These are phyloP conservation scores for Schizophyllum commune DNA, from an alignment of 1,284 basidiomycete genomes.

Conservation along the genomic window DNA sequence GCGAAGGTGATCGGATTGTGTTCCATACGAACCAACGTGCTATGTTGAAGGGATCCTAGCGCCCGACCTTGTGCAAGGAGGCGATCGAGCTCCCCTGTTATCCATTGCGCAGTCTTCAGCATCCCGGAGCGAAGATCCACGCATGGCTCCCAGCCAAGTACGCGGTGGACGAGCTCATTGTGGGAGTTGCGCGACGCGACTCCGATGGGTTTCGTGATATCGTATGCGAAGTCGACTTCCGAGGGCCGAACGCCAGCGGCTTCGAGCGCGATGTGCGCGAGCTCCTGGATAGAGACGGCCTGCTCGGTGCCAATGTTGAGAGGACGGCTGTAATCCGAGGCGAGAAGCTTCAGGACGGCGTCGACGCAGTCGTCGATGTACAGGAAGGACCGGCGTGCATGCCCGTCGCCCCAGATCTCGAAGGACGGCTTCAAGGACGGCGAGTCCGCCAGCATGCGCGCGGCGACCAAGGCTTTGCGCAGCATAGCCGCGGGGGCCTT, in stretches of 20 bases:
- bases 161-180: constrained; percentile 28
- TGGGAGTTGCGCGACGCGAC: constrained; percentile 47
- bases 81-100: constrained; percentile 27
- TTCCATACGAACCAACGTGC: constrained; percentile 19
- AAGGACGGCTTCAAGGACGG: constrained; percentile 16
- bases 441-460: constrained; percentile 14
- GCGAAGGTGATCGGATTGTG: constrained; percentile 31
- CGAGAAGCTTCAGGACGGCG: constrained; percentile 36
- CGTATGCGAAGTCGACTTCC: constrained; percentile 22
- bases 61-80: not conserved
- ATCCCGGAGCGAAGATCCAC: constrained; percentile 38
- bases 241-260: constrained; percentile 23
- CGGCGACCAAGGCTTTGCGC: constrained; percentile 38
- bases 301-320: constrained; percentile 49
- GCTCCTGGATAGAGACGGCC: constrained; percentile 33
- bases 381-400: constrained; percentile 46
- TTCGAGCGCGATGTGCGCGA: constrained; percentile 34
- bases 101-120: constrained; percentile 38
- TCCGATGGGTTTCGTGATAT: constrained; percentile 31
- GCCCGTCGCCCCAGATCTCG: constrained; percentile 53
- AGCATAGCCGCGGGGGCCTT: constrained; percentile 53
- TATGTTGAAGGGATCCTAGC: not conserved
- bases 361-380: constrained; percentile 43
- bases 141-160: constrained; percentile 36
- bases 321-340: constrained; percentile 25